Conservation (phyloP, 495 filamentous ascomycete species). For the Penicillium argentinense region DNA sequence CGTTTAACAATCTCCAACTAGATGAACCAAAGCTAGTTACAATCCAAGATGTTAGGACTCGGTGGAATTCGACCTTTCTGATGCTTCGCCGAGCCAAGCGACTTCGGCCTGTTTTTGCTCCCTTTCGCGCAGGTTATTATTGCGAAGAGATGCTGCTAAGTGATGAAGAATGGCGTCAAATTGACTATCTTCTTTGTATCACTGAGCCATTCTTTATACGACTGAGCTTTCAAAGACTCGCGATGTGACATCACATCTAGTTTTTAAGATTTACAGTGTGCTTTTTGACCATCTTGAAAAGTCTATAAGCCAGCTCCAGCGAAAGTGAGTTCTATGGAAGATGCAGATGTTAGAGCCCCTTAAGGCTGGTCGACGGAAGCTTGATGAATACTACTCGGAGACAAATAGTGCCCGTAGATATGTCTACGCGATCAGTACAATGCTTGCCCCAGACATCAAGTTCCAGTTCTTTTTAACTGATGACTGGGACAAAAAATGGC, state of each 20-base stretch:
- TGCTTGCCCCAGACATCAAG: background rate
- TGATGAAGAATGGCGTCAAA: slow-evolving; percentile 14
- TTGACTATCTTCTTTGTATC: slow-evolving; percentile 16
- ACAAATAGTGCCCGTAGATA: slow-evolving; percentile 3
- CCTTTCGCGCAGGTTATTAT: slow-evolving; percentile 11
- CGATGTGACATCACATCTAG: slow-evolving; percentile 13
- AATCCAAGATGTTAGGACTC: slow-evolving; percentile 18
- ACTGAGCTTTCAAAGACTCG: slow-evolving; percentile 16
- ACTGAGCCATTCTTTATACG: slow-evolving; percentile 14
- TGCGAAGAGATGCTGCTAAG: slow-evolving; percentile 10
- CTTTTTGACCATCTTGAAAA: slow-evolving; percentile 5
- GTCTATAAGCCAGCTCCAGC: background rate
- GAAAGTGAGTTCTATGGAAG: slow-evolving; percentile 3
- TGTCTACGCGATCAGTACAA: slow-evolving; percentile 10
- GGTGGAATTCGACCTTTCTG: too few species aligned
- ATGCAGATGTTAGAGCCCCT: background rate
- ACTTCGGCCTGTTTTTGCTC: slow-evolving; percentile 6
- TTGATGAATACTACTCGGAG: slow-evolving; percentile 10
- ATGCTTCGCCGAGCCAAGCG: slow-evolving; percentile 15
- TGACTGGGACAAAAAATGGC: background rate
- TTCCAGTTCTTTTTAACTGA: background rate
- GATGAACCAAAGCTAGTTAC: slow-evolving; percentile 11
- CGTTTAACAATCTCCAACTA: slow-evolving; percentile 12
- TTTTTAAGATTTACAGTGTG: slow-evolving; percentile 18
- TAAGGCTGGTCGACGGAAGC: background rate